Base-by-base conservation (phyloP, 2,329 filamentous ascomycete species). In the Phialocephala sp. region DNA sequence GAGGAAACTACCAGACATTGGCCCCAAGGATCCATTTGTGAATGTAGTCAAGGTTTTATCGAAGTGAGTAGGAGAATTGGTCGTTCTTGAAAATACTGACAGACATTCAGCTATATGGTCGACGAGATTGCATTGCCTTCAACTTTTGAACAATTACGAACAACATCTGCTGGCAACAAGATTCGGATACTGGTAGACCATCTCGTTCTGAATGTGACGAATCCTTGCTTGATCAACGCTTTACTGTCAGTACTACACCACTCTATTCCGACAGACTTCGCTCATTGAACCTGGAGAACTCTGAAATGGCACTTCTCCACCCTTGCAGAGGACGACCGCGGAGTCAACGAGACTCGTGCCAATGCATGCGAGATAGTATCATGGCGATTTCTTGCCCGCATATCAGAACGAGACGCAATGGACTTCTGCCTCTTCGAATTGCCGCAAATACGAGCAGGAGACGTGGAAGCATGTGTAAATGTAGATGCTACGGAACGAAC, bases 321-420 rank as follows among this genome's bases (percentile, higher is more conserved):
- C 14, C 80, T 83, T 39, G 89, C 91, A 68, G 82, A 77, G 36
- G 83, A 84, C 56, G 83, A 90, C 65, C 86, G 87, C 66, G 87
- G 88, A 4, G 79, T 94, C 37, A 87, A 88, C 64, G 85, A 90
- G 64, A 86, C 90, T 15, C 84, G 91, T 62, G 90, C 89, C 22
- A 86, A 87, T 74, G 91, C 90, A 35, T 94, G 91, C 74, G 91
- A 94, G 79, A 91, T 93, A 67, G 90, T 93, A 15, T 91, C 91
- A 43, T 93, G 91, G 89, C 86, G 91, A 45, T 92, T 93, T 71
- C 81, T 94, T 41, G 87, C 87, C 18, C 87, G 87, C 62, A 80
- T 93, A 37, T 89, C 89, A 1, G 90, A 93, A 74, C 82, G 87
- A 27, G 91, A 94, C 72, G 88, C 88, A 9, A 89, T 94, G 32